These are phyloP conservation scores for Adansonia gregorii DNA, from an alignment of 441 rosid genomes.

Conservation along the genomic window DNA sequence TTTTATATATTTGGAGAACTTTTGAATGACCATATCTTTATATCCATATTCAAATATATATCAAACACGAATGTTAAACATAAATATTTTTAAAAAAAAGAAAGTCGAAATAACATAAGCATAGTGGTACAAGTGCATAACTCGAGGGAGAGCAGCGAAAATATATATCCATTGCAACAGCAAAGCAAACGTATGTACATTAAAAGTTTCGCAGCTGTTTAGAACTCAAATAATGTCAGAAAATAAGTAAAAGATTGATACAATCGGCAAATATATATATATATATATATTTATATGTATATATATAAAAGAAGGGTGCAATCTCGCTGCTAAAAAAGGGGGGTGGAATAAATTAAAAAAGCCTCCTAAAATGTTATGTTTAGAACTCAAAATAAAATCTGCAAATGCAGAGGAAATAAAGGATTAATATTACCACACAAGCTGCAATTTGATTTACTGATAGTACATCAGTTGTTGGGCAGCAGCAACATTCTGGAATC, in stretches of 20 bases:
- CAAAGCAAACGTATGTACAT: conserved; percentile 1
- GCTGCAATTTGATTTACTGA: conserved; percentile 50
- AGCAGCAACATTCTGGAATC: conserved; percentile 80
- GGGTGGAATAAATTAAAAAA: conserved; percentile 27
- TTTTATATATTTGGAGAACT: too few species aligned
- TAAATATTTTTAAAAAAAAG: too few species aligned
- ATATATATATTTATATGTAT: not conserved
- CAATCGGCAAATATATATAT: conserved; percentile 41
- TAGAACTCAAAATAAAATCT: conserved; percentile 42
- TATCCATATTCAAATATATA: too few species aligned
- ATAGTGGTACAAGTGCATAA: not conserved
- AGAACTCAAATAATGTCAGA: conserved; percentile 29
- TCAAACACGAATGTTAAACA: too few species aligned
- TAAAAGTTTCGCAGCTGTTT: conserved; percentile 27
- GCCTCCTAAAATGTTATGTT: conserved; percentile 35
- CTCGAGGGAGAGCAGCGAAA: not conserved
- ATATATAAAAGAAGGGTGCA: conserved; percentile 30
- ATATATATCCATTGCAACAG: not conserved
- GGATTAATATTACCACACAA: conserved; percentile 27
- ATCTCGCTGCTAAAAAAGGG: conserved; percentile 34
- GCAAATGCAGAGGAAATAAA: conserved; percentile 39
- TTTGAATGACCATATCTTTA: too few species aligned
- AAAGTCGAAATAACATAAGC: not conserved
- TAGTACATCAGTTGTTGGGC: conserved; percentile 96
- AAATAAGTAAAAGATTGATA: conserved; percentile 39